Percentiles rank a stretch among this genome's conserved stretches.
Conservation (phyloP, 2,329 filamentous ascomycete species). For the Xylariales sp. region DNA sequence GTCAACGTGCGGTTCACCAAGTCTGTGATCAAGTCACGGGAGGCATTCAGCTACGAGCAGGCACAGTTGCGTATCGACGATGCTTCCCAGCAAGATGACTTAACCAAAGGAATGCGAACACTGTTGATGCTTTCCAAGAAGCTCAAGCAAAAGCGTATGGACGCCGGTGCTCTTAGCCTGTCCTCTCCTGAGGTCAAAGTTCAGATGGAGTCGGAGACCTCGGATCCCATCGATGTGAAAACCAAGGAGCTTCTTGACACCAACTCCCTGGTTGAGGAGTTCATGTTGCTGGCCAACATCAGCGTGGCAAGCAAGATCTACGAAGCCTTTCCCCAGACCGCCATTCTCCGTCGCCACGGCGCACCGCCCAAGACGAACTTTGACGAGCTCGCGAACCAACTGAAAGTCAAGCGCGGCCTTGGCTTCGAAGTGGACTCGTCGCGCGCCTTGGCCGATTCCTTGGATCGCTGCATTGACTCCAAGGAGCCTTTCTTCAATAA, state of each 20-base stretch:
- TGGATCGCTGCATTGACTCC: slow-evolving; percentile 77
- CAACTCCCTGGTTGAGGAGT: slow-evolving; percentile 96
- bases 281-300: slow-evolving; percentile 98
- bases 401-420: slow-evolving; percentile 79
- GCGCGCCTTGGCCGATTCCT: slow-evolving; percentile 85
- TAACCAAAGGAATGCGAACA: slow-evolving; percentile 84
- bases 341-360: slow-evolving; percentile 85
- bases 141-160: slow-evolving; percentile 91
- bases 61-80: slow-evolving; percentile 95
- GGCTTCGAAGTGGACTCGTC: slow-evolving; percentile 81
- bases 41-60: slow-evolving; percentile 97
- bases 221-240: slow-evolving; percentile 92
- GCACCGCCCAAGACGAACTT: slow-evolving; percentile 95
- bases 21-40: slow-evolving; percentile 92
- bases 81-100: slow-evolving; percentile 75
- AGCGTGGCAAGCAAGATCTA: slow-evolving; percentile 89
- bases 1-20: slow-evolving; percentile 88
- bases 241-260: slow-evolving; percentile 92
- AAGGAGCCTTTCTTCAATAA: slow-evolving; percentile 96
- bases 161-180: slow-evolving; percentile 88
- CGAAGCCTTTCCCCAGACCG: slow-evolving; percentile 88
- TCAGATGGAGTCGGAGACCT: slow-evolving; percentile 90
- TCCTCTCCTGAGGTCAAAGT: slow-evolving; percentile 98
- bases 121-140: slow-evolving; percentile 87
- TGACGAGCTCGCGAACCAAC: slow-evolving; percentile 85